Base-by-base conservation (phyloP, 139 green algal species). In the Coccomyxa sp. region DNA sequence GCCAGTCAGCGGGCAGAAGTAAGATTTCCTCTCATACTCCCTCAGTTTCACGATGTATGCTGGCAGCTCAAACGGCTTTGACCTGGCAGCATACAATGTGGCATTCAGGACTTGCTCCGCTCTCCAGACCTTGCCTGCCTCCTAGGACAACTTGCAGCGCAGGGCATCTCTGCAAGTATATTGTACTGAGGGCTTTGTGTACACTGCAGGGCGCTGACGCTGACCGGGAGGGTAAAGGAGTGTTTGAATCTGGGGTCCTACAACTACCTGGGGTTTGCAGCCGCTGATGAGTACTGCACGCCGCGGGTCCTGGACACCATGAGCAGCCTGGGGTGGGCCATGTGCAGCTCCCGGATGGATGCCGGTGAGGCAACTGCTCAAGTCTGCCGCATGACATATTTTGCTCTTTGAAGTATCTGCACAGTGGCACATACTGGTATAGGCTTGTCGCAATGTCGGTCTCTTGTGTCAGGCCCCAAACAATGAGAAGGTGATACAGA, bases 241-340 rank as follows among this genome's bases (percentile, higher is more conserved):
- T 98, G 93, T 87, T 86, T 99, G 8, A 99, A 99, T 86, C 87
- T 99, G 44, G 92, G 94, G 7, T 97, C 89, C 7, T 99, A 99
- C 83, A 99, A 99, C 88, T 99, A 99, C 81, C 89, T 99, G 29
- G 97, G 97, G 39, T 99, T 99, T 89, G 97, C 94, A 24, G 77
- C 64, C 6, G 18, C 82, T 29, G 96, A 99, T 79, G 73, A 84
- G 35, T 98, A 97, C 87, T 99, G 97, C 90, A 99, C 97, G 0
- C 94, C 92, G 0, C 80, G 89, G 0, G 96, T 97, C 8, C 72
- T 94, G 44, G 73, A 92, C 0, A 89, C 88, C 0, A 68, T 98
- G 70, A 50, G 86, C 16, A 22, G 84, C 8, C 82, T 91, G 44
- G 91, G 92, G 14, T 87, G 89, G 70, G 86, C 79, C 55, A 88